Percentiles rank a stretch among this genome's conserved stretches.
These are phyloP conservation scores for Neurospora terricola DNA, from an alignment of 495 filamentous ascomycete species.

Conservation along the genomic window DNA sequence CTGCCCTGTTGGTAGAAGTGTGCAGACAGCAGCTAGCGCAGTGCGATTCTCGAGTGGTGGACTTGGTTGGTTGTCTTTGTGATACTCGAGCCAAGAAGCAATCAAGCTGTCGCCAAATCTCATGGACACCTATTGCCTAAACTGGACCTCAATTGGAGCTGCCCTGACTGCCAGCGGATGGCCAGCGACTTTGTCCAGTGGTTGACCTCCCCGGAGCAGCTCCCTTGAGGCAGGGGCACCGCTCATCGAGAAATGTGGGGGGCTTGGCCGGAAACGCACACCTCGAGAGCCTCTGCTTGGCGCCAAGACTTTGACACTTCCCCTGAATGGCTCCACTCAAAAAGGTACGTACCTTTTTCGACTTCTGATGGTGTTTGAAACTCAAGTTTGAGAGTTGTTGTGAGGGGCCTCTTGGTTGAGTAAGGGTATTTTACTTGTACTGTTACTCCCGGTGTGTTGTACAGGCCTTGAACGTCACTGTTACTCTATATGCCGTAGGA, in stretches of 20 bases:
- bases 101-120: background rate
- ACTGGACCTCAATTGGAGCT: background rate
- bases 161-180: background rate
- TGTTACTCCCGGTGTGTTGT: background rate
- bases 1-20: background rate
- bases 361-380: background rate
- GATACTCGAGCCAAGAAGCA: background rate
- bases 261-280: background rate
- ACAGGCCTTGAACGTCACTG: background rate
- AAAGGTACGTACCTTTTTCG: background rate
- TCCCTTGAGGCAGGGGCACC: background rate
- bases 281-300: background rate
- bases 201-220: background rate
- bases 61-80: background rate
- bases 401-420: background rate
- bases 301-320: background rate
- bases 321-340: background rate
- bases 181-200: background rate
- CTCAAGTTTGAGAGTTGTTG: background rate
- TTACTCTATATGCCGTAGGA: background rate
- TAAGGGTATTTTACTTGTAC: background rate
- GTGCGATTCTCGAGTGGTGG: background rate
- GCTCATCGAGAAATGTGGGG: background rate
- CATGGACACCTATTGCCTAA: background rate
- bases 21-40: background rate